Base-by-base conservation (phyloP, 2,329 filamentous ascomycete species). In the Monosporascus sp. region DNA sequence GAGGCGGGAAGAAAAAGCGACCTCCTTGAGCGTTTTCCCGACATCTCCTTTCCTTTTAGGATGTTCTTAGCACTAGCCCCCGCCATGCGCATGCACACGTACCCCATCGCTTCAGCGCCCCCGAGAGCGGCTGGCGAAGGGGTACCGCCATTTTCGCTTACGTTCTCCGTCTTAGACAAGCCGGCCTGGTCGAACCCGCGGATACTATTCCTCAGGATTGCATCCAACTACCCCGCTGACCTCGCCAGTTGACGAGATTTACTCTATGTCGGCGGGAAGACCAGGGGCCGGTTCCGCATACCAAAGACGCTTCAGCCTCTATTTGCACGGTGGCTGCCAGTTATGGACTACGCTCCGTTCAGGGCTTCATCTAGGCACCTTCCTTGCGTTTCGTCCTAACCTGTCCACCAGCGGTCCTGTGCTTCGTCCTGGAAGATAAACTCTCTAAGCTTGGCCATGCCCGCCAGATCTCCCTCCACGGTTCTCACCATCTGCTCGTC, bases 61-160 rank as follows among this genome's bases (percentile, higher is more conserved):
- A 48, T 55, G 1, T 83, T 83, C 70, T 86, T 38, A 70, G 56
- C 75, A 41, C 81, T 85, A 73, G 76, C 85, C 1, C 80, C 81
- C 1, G 81, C 84, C 0, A 82, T 88, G 78, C 78, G 82, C 3
- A 72, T 81, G 24, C 77, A 82, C 3, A 44, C 41, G 18, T 24
- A 44, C 41, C n/a, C 41, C 6, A 44, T 44, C n/a, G 6, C 41
- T 14, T 44, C 24, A 5, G 41, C 18, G n/a, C 41, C 37, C 9
- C 18, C 41, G 41, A 24, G 27, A 2, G 27, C 41, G 4, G 11
- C 41, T 18, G 18, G 7, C 41, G 18, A 20, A 14, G 18, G 20
- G 11, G 2, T 3, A 14, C 5, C 5, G 6, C 11, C 17, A 14
- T 20, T 44, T 9, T 44, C 6, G 5, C 20, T 44, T 6, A 24